Conservation (phyloP, 1,139 yeast species). For the Geotrichum candidum region DNA sequence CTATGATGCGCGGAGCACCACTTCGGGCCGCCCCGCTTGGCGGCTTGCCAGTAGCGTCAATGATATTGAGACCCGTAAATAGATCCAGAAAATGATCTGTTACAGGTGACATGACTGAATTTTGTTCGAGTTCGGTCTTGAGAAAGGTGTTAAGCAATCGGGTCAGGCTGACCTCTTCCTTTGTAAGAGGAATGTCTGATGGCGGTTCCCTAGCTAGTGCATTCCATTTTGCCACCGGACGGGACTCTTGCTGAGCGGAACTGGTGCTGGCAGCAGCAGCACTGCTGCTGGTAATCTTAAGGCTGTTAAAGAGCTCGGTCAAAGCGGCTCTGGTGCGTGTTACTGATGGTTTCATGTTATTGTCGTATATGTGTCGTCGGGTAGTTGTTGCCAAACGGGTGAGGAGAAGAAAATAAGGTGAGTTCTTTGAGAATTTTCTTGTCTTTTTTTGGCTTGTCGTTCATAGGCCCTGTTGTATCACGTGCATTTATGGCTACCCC, state of each 20-base stretch:
- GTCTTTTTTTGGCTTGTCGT: not conserved
- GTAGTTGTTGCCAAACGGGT: not conserved
- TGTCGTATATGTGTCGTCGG: not conserved
- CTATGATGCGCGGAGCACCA: conserved; percentile 12
- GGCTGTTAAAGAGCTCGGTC: conserved; percentile 12
- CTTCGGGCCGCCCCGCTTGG: conserved; percentile 6
- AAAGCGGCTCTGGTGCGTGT: conserved; percentile 6
- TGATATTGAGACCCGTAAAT: conserved; percentile 26
- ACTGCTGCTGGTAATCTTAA: conserved; percentile 5
- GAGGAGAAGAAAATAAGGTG: too few relatives aligned
- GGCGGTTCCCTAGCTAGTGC: conserved; percentile 13
- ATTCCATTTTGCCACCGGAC: conserved; percentile 12
- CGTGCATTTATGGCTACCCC: not conserved
- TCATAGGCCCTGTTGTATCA: not conserved
- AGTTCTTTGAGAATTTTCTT: not conserved
- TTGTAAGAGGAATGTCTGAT: conserved; percentile 23
- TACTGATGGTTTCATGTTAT: conserved; percentile 7
- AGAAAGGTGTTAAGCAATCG: conserved; percentile 22
- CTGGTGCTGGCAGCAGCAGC: not conserved
- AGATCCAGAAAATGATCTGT: conserved; percentile 28
- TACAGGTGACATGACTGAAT: conserved; percentile 22
- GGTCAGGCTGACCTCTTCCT: conserved; percentile 24
- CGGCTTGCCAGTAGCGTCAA: conserved; percentile 9
- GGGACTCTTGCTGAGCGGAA: not conserved
- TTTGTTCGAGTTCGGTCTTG: conserved; percentile 19